A percentile compares a stretch with the other conserved stretches of the same genome.
phyloP scores from a whole-genome alignment of 2,329 filamentous ascomycete species.

The Hymenoscyphus scutula region DNA sequence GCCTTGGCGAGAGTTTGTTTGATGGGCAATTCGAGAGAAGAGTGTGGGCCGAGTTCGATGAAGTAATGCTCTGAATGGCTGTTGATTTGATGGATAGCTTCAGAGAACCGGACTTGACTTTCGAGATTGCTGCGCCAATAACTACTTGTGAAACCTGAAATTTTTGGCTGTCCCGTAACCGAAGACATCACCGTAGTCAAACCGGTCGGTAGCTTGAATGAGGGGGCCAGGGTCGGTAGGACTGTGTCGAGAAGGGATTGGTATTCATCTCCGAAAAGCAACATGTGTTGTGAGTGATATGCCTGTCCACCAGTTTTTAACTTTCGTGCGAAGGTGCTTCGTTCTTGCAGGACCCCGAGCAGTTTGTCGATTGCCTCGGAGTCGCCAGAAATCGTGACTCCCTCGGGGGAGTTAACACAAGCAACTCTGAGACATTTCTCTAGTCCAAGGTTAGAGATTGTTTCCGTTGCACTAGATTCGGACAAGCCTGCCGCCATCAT shows the following conservation, averaged over 20 bases:
- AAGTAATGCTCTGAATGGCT: not conserved
- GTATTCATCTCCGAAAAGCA: slow-evolving; percentile 10
- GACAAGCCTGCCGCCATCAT: slow-evolving; percentile 22
- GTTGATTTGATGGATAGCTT: slow-evolving; percentile 4
- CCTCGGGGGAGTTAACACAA: slow-evolving; percentile 29
- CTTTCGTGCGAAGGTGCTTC: slow-evolving; percentile 22
- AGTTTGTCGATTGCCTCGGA: slow-evolving; percentile 6
- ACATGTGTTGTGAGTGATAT: slow-evolving; percentile 21
- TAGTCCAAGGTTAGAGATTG: not conserved
- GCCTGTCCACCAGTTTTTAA: slow-evolving; percentile 14
- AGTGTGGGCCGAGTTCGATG: slow-evolving; percentile 20
- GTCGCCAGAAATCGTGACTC: slow-evolving; percentile 27
- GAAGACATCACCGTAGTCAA: not conserved
- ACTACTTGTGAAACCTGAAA: not conserved
- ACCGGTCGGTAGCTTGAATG: not conserved
- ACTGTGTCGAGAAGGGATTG: slow-evolving; percentile 7
- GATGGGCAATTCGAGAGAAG: slow-evolving; percentile 16
- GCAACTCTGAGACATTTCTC: slow-evolving; percentile 21
- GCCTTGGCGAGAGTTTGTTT: slow-evolving; percentile 11
- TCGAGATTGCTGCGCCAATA: slow-evolving; percentile 23
- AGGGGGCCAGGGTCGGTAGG: not conserved
- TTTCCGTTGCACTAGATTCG: not conserved
- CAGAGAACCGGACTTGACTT: slow-evolving; percentile 18
- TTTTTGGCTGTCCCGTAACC: not conserved
- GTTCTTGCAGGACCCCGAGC: slow-evolving; percentile 6